phyloP scores from a whole-genome alignment of 73 alveolate species.

The Effrenium voratum region DNA sequence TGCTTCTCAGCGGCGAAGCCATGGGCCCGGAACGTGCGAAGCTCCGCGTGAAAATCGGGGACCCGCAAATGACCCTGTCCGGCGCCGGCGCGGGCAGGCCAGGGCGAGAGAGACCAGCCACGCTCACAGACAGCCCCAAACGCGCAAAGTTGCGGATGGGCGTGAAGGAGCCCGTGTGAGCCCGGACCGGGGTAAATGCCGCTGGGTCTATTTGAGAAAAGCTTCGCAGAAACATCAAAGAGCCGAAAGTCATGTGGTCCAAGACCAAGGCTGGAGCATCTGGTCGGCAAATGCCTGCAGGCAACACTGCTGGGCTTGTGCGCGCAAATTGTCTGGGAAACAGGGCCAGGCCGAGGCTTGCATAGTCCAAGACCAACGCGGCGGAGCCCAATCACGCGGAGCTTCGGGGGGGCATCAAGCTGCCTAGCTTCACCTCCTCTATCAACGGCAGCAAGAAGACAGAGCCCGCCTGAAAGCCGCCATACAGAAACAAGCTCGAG shows the following conservation, averaged over 20 bases:
- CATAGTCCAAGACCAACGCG: not conserved
- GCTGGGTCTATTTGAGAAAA: not conserved
- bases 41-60: not conserved
- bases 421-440: not conserved
- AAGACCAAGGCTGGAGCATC: too few relatives aligned
- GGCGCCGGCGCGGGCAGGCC: not conserved
- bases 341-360: not conserved
- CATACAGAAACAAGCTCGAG: not conserved
- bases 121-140: not conserved
- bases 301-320: not conserved
- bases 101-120: not conserved
- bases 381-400: not conserved
- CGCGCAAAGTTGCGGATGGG: not conserved
- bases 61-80: not conserved
- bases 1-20: not conserved
- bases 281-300: too few relatives aligned
- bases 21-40: not conserved
- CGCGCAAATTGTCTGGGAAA: not conserved
- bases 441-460: not conserved
- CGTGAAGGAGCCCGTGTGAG: not conserved
- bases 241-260: not conserved
- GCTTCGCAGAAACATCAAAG: not conserved
- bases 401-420: not conserved
- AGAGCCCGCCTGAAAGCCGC: not conserved
- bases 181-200: not conserved